phyloP scores from a whole-genome alignment of 2,329 filamentous ascomycete genomes.

The Fusarium sp. region DNA sequence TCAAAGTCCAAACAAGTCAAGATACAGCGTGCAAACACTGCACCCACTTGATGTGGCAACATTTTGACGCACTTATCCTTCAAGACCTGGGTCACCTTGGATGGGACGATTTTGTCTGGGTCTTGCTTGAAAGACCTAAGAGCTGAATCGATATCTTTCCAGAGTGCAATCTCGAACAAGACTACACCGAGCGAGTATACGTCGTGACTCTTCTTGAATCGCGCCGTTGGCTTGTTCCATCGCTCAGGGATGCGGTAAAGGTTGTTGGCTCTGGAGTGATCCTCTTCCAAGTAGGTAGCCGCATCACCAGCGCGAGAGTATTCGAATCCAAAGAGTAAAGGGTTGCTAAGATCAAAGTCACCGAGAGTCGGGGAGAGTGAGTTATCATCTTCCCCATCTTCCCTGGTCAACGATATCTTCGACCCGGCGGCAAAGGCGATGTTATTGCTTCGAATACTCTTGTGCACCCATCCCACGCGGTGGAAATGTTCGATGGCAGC shows the following conservation, averaged over 20 bases:
- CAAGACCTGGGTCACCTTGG: background rate
- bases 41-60: background rate
- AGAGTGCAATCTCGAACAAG: constrained; percentile 2
- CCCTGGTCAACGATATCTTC: too few relatives aligned
- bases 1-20: constrained; percentile 1
- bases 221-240: background rate
- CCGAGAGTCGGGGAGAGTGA: background rate
- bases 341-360: background rate
- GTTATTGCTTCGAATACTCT: background rate
- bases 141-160: background rate
- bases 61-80: background rate
- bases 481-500: background rate
- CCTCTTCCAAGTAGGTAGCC: background rate
- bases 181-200: constrained; percentile 7
- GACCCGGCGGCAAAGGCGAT: background rate
- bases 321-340: constrained; percentile 2
- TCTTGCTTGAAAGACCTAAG: background rate
- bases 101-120: background rate
- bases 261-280: background rate
- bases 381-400: background rate
- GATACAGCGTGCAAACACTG: background rate
- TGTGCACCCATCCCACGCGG: background rate
- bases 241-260: background rate
- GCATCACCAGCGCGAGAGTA: background rate
- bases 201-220: constrained; percentile 9